Evolutionary conservation across 352 stramenopile species (phyloP).

Genomic region (Peronosclerospora sorghi): DNA sequence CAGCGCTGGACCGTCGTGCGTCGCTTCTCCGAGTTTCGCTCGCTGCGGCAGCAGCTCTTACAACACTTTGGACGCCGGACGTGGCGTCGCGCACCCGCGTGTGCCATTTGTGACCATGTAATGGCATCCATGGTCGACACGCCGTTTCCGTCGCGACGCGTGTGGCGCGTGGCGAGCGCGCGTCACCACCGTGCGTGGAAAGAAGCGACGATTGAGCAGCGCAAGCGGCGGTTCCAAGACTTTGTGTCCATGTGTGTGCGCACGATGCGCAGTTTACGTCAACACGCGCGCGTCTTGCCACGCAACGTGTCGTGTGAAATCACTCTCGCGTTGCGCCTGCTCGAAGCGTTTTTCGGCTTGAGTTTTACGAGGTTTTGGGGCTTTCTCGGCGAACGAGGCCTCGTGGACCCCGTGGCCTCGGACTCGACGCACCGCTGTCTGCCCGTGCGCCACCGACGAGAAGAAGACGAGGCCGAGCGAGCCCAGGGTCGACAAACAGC

Average conservation of each 20-base stretch:
- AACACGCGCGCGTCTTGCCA: slow-evolving; percentile 42
- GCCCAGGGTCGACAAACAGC: slow-evolving; percentile 1
- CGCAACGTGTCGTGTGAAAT: slow-evolving; percentile 45
- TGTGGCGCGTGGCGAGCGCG: slow-evolving; percentile 24
- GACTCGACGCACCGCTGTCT: slow-evolving; percentile 9
- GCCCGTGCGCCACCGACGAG: slow-evolving; percentile 4
- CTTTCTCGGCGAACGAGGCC: slow-evolving; percentile 56
- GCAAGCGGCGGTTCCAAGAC: slow-evolving; percentile 40
- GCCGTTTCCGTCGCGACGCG: slow-evolving; percentile 36
- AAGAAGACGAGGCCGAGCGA: slow-evolving; percentile 6
- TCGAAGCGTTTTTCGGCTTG: slow-evolving; percentile 64
- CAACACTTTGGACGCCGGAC: slow-evolving; percentile 41
- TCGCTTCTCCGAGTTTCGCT: slow-evolving; percentile 69
- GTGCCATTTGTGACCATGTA: slow-evolving; percentile 56
- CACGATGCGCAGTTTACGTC: slow-evolving; percentile 48
- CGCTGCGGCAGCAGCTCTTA: slow-evolving; percentile 42
- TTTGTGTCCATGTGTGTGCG: slow-evolving; percentile 43
- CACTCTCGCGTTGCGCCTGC: slow-evolving; percentile 30
- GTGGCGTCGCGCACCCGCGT: slow-evolving; percentile 15
- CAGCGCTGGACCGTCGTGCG: slow-evolving; percentile 43
- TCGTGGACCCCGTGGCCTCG: slow-evolving; percentile 33
- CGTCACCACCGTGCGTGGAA: slow-evolving; percentile 2
- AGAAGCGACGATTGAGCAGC: slow-evolving; percentile 29
- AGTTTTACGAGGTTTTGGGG: slow-evolving; percentile 52
- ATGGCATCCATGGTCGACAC: slow-evolving; percentile 37